Evolutionary conservation across 2,329 filamentous ascomycete genomes (phyloP), one percentile per base, ranked within the genome.

Genomic region (Colletotrichum tamarilloi): DNA sequence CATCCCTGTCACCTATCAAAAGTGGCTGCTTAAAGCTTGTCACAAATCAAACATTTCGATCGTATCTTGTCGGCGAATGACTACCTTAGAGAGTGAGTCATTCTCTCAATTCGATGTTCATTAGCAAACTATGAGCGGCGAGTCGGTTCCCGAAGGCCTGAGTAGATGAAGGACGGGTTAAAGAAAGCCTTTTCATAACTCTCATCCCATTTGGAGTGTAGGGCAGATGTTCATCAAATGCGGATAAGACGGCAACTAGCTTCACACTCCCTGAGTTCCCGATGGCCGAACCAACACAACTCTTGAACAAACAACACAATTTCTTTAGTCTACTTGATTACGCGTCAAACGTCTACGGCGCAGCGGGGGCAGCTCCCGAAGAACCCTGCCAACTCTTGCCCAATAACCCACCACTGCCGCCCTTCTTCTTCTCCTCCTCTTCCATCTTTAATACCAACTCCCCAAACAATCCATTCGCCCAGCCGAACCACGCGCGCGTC

Each of bases 401-500:
- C 56, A 74, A 11, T 0, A 74, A 24, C 2, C 67, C 60, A 2
- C 32, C 38, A 0, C 4, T 16, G 5, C 62, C 68, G 1, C 46
- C 53, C 4, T 26, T 42, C 64, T 65, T 74, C 63, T 73, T 74
- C 9, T 62, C 53, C n/a, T 73, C 56, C n/a, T 68, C 69, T 35
- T 71, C 62, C 52, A 74, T 82, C 9, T 76, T 82, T 7, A 76
- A 74, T 5, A 85, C 76, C 77, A 85, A 77, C 77, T 85, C 84
- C 1, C 84, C 84, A 77, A 85, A 82, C 74, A 84, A 77, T 24
- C 84, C 84, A 55, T 85, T 85, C 2, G 83, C 84, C 84, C 83
- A 85, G 0, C 83, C 84, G 62, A 85, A 85, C 86, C 86, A 87
- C 26, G 83, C 80, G n/a, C 86, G 77, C 26, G 84, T 85, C 79